Base-by-base conservation (phyloP, 352 stramenopile genomes). In the Phytopythium boreale region DNA sequence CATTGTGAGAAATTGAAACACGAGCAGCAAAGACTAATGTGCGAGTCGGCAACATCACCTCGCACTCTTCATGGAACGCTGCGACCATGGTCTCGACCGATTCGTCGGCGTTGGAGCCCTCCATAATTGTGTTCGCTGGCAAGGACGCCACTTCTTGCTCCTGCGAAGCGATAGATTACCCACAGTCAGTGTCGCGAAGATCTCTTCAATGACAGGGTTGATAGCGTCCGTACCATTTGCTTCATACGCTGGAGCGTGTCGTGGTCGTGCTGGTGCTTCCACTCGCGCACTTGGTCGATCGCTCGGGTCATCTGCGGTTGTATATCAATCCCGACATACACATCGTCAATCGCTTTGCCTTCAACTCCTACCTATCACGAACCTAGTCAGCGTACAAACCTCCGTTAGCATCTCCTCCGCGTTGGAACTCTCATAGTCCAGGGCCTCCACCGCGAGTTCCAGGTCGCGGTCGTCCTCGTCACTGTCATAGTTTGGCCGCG, bases 391-490 rank as follows among this genome's bases (percentile, higher is more conserved):
- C 29, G n/a, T 11, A 29, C 64, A 2, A 39, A 84, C 77, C 68
- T 87, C 71, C 24, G 76, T 61, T 0, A 88, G 50, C 6, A 75
- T 80, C 9, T 84, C 74, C 31, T 81, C 71, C 2, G 56, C 66
- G 24, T 64, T 64, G 1, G 67, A 70, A 9, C 55, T 75, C 39
- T 80, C 70, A 0, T 76, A 20, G 46, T 81, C 75, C 2, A 78
- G 47, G 7, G 51, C 61, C 34, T 80, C 74, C 19, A 82, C 59
- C 36, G 70, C 74, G 29, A 65, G 74, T 36, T 82, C 70, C 14
- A 81, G 70, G 31, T 82, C 72, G 43, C 64, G 39, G 17, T 86
- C 75, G 24, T 77, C 64, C 17, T 85, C 70, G 19, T 80, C 72
- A 19, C 75, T 59, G 0, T 60, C 52, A 20, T 59, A 24, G 24